These are phyloP conservation scores for Neltuma alba DNA, from an alignment of 306 rosid species.

Conservation along the genomic window DNA sequence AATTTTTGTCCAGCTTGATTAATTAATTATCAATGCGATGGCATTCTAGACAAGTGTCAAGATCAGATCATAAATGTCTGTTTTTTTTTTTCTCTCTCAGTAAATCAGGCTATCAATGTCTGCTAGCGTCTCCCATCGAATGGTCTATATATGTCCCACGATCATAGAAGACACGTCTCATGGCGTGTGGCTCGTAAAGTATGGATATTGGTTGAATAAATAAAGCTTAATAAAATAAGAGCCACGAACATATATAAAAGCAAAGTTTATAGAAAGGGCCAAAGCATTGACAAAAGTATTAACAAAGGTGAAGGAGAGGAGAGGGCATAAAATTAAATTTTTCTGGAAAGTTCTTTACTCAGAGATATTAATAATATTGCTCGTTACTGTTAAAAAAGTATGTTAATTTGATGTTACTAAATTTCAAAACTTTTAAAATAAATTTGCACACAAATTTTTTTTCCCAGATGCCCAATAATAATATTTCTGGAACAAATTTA, in stretches of 20 bases:
- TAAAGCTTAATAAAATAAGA: background rate
- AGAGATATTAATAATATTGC: no score
- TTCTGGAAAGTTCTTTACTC: no score
- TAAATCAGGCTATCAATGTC: background rate
- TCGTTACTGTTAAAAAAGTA: no score
- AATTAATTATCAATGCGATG: background rate
- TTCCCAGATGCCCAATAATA: no score
- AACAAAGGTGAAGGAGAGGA: background rate
- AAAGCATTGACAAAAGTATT: conserved; percentile 3
- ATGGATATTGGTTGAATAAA: background rate
- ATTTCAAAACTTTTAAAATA: no score
- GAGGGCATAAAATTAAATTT: background rate
- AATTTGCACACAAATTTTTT: no score
- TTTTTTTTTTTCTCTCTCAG: background rate
- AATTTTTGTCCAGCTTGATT: background rate
- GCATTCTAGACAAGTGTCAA: background rate
- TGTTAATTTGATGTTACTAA: no score
- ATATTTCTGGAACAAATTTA: no score
- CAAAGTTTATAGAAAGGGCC: background rate
- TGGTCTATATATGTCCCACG: background rate
- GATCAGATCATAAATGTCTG: background rate
- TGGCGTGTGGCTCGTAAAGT: background rate
- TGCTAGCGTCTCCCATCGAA: background rate
- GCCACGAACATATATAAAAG: background rate
- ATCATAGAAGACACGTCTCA: background rate